Evolutionary conservation across 768 basidiomycete genomes (phyloP), one percentile per base, ranked within the genome.

Genomic region (Mrakia hoshinonis): DNA sequence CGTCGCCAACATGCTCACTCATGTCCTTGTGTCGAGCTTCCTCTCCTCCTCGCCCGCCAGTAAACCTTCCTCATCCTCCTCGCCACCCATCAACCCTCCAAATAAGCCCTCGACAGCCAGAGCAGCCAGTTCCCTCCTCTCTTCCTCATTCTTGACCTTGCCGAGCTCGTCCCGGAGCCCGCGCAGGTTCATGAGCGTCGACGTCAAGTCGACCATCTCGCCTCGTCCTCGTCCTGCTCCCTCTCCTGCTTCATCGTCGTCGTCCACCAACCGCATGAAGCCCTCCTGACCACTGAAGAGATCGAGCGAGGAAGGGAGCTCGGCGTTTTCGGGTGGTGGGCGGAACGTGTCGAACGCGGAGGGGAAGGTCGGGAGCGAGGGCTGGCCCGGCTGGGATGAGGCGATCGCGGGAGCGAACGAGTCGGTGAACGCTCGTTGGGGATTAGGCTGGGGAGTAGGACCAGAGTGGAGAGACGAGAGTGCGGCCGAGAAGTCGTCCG

Each of bases 111-210:
- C 58, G 31, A 61, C 58, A 29, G 36, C 3, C 58, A 31, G 22
- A 31, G 31, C 58, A 31, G 58, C 58, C n/a, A 61, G 36, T 22
- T 36, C 58, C 58, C 34, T 61, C 58, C 58, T 61, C 58, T 61
- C 58, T 15, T 39, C 58, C 11, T 61, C 58, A n/a, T 61, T 20
- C 36, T 61, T 31, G 13, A 61, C 34, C 58, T 36, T 36, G 20
- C 58, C 36, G 31, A 61, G 20, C 22, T 61, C 58, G 22, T 61
- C 58, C 36, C 58, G 34, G 31, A 61, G 20, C 1, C 58, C 58
- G 31, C 36, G 15, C 58, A 61, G 18, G 20, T 20, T 61, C 36
- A 61, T 39, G 31, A 61, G 11, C 20, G 58, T 61, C 34, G 58
- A 61, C 0, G 36, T 61, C 58, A 61, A n/a, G 18, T 61, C 58